A percentile compares a stretch with the other conserved stretches of the same genome.
Conservation (phyloP, 169 alveolate genomes). For the Cryptosporidium sp. region DNA sequence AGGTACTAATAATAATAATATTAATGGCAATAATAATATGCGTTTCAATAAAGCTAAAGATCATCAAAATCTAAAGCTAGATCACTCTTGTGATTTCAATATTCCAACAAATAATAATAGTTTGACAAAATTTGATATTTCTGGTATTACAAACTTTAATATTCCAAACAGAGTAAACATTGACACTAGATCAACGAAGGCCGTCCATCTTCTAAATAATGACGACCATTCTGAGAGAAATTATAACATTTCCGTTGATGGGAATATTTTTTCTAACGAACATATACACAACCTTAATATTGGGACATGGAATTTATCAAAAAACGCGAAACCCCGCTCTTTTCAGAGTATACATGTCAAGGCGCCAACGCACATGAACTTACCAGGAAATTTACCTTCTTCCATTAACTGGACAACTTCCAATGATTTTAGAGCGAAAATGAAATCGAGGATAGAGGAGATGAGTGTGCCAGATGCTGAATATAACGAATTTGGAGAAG, state of each 20-base stretch:
- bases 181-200: neutral
- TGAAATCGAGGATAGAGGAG: neutral
- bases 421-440: neutral
- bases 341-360: constrained; percentile 2
- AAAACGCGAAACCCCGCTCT: neutral
- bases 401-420: neutral
- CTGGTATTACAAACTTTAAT: neutral
- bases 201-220: constrained; percentile 14
- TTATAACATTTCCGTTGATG: neutral
- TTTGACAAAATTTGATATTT: neutral
- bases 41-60: neutral
- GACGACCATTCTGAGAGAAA: constrained; percentile 19
- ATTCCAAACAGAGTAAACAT: neutral
- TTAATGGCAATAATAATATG: neutral
- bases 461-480: neutral
- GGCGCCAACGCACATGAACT: neutral
- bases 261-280: neutral
- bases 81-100: neutral
- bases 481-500: neutral
- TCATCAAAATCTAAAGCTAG: neutral
- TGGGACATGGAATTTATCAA: neutral
- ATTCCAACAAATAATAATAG: neutral
- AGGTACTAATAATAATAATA: neutral
- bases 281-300: neutral
- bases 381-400: neutral